Percentiles rank a stretch among this genome's conserved stretches.
Evolutionary conservation across 257 asterid species (phyloP).

Genomic region (Ilex asprella): DNA sequence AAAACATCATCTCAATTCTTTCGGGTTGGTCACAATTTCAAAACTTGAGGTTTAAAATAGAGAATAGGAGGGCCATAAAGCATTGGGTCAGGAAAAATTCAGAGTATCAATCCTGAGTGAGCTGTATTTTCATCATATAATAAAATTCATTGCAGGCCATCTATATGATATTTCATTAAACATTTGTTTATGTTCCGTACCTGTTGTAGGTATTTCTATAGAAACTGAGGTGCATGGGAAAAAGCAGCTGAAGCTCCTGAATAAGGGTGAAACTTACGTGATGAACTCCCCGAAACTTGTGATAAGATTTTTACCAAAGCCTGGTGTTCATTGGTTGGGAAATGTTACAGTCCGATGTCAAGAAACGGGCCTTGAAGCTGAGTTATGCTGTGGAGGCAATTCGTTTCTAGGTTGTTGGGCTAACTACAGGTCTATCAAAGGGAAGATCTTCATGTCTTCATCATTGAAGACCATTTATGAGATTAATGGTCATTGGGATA

Average conservation of each 20-base stretch:
- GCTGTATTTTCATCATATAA: no score
- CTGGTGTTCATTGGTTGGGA: conserved; percentile 77
- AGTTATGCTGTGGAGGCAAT: conserved; percentile 47
- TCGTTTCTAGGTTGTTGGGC: conserved; percentile 43
- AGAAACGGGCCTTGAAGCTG: conserved; percentile 67
- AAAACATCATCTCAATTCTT: no score
- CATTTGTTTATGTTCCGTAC: not conserved
- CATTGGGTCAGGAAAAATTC: not conserved
- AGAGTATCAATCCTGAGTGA: no score
- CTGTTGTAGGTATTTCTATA: conserved; percentile 46
- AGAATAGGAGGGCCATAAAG: not conserved
- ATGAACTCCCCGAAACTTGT: conserved; percentile 76
- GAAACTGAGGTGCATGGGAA: conserved; percentile 67
- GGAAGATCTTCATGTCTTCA: conserved; percentile 46
- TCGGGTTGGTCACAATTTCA: no score
- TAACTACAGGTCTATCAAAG: conserved; percentile 46
- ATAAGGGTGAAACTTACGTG: conserved; percentile 50
- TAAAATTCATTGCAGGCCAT: not conserved
- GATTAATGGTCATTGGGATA: conserved; percentile 81
- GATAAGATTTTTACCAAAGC: conserved; percentile 57
- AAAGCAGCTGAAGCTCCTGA: conserved; percentile 41
- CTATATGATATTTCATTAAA: not conserved
- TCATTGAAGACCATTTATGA: conserved; percentile 46
- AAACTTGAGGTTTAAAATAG: no score
- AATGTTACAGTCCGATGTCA: conserved; percentile 45